A percentile compares a stretch with the other conserved stretches of the same genome.
Evolutionary conservation across 176 grass and related monocot genomes (phyloP).

Genomic region (Rhipidocladum racemiflorum): DNA sequence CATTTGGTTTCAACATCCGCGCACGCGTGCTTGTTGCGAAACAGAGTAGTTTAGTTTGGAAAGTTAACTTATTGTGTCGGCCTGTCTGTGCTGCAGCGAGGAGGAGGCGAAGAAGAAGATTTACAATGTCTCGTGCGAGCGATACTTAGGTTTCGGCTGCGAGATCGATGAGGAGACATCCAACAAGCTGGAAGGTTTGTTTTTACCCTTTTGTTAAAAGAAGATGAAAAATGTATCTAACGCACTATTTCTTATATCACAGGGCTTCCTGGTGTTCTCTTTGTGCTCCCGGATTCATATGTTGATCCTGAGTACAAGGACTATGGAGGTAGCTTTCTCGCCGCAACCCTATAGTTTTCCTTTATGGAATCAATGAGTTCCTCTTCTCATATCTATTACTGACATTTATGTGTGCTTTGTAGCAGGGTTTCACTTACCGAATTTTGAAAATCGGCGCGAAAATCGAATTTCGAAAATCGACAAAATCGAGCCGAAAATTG

Average conservation of each 20-base stretch:
- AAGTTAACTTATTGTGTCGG: neutral
- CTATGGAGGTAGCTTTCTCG: slow-evolving; percentile 69
- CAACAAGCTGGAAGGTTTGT: slow-evolving; percentile 84
- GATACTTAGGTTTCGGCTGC: slow-evolving; percentile 85
- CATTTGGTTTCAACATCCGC: neutral
- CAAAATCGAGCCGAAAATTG: too few relatives aligned
- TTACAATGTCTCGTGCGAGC: slow-evolving; percentile 81
- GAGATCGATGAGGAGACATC: slow-evolving; percentile 91
- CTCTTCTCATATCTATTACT: neutral
- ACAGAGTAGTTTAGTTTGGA: neutral
- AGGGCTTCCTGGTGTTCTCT: slow-evolving; percentile 88
- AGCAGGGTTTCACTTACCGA: too few relatives aligned
- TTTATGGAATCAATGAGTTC: neutral
- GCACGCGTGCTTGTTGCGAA: neutral
- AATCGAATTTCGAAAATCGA: too few relatives aligned
- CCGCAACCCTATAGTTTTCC: neutral
- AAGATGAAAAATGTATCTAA: neutral
- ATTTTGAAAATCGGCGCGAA: too few relatives aligned
- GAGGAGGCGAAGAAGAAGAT: slow-evolving; percentile 92
- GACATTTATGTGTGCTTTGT: neutral
- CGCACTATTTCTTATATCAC: neutral
- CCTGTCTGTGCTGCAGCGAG: slow-evolving; percentile 36
- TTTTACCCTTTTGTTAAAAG: neutral
- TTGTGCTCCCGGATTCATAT: slow-evolving; percentile 94
- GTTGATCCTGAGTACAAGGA: slow-evolving; percentile 88